These are phyloP conservation scores for Aegilops umbellulata DNA, from an alignment of 176 grass and related monocot species.

Conservation along the genomic window DNA sequence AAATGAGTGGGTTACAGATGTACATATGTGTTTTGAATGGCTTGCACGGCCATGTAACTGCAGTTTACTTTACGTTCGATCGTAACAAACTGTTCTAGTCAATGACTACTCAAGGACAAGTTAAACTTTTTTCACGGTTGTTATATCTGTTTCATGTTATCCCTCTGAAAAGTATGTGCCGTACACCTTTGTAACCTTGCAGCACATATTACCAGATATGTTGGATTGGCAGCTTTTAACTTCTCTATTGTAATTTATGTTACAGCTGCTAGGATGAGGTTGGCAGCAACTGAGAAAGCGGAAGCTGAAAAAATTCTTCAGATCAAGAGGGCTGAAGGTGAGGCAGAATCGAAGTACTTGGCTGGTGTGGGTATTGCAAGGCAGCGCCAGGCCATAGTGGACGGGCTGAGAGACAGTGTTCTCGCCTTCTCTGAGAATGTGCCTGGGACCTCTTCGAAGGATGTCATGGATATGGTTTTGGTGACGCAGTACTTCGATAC, in stretches of 20 bases:
- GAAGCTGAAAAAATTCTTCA: slow-evolving; percentile 87
- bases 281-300: slow-evolving; percentile 84
- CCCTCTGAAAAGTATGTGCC: background rate
- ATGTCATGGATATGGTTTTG: slow-evolving; percentile 94
- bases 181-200: background rate
- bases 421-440: slow-evolving; percentile 91
- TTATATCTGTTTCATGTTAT: background rate
- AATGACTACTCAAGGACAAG: slow-evolving; percentile 2
- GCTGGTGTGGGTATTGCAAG: slow-evolving; percentile 80
- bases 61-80: background rate
- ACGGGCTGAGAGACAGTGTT: slow-evolving; percentile 78
- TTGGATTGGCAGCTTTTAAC: background rate
- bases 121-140: background rate
- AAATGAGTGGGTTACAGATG: background rate
- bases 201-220: background rate
- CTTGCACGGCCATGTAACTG: background rate
- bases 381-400: slow-evolving; percentile 86
- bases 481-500: slow-evolving; percentile 88
- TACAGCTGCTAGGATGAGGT: slow-evolving; percentile 71
- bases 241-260: background rate
- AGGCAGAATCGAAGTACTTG: slow-evolving; percentile 86
- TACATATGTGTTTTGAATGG: background rate
- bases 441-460: slow-evolving; percentile 70
- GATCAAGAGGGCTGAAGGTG: slow-evolving; percentile 85
- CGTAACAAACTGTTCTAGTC: background rate